These are phyloP conservation scores for Atalantia buxifolia DNA, from an alignment of 345 rosid species.

Conservation along the genomic window DNA sequence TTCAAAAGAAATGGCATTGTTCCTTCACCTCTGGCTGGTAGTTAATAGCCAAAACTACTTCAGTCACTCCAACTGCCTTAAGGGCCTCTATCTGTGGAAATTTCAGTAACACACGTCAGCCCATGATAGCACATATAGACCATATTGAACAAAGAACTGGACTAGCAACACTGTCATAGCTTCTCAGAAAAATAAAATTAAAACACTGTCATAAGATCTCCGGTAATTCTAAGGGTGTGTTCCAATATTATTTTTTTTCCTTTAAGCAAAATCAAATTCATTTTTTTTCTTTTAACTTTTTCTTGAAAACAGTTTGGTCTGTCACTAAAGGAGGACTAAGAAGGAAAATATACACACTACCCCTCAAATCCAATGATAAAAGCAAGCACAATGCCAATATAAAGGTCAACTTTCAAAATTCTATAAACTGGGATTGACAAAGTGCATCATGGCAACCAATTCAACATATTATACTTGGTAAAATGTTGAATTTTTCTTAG, in stretches of 20 bases:
- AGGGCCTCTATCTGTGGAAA: conserved; percentile 86
- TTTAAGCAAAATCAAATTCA: not conserved
- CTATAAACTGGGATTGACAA: not conserved
- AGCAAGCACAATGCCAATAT: not conserved
- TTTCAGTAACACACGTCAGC: not conserved
- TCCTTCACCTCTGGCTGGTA: conserved; percentile 91
- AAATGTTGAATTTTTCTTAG: conserved; percentile 6
- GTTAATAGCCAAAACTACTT: conserved; percentile 96
- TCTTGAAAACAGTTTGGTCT: not conserved
- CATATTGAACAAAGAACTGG: not conserved
- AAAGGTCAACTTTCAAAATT: not conserved
- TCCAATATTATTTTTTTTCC: not conserved
- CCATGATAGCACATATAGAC: not conserved
- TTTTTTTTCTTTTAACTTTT: not conserved
- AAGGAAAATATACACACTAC: not conserved
- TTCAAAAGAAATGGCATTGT: not conserved
- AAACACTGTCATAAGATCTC: not conserved
- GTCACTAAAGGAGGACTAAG: not conserved
- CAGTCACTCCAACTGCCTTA: conserved; percentile 88
- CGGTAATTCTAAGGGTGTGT: too few species aligned
- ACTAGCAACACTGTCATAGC: not conserved
- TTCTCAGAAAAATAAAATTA: too few species aligned
- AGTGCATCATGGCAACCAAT: not conserved
- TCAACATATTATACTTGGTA: not conserved
- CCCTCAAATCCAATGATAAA: not conserved